phyloP scores from a whole-genome alignment of 805 yeast genomes.

The Ogataea nonfermentans region DNA sequence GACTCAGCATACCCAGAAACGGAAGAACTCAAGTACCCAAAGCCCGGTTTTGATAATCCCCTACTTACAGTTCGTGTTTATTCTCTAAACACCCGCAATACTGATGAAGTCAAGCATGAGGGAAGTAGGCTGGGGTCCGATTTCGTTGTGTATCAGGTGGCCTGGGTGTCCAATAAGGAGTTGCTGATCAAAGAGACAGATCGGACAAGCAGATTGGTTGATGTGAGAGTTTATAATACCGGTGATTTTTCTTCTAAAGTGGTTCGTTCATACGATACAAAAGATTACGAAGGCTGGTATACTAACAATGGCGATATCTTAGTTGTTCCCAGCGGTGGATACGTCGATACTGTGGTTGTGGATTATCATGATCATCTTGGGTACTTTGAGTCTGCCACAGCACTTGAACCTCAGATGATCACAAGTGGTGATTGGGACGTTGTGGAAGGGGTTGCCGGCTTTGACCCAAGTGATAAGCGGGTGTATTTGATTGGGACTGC shows the following conservation, averaged over 20 bases:
- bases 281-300: conserved; percentile 55
- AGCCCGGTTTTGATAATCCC: conserved; percentile 69
- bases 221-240: conserved; percentile 45
- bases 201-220: conserved; percentile 55
- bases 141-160: conserved; percentile 56
- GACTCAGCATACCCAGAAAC: conserved; percentile 45
- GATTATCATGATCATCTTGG: conserved; percentile 64
- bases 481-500: conserved; percentile 59
- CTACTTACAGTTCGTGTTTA: conserved; percentile 45
- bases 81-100: conserved; percentile 31
- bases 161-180: conserved; percentile 52
- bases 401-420: conserved; percentile 40
- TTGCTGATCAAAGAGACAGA: conserved; percentile 62
- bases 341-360: conserved; percentile 58
- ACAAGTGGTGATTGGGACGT: conserved; percentile 53
- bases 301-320: conserved; percentile 37
- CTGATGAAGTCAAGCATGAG: conserved; percentile 26
- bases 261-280: conserved; percentile 44
- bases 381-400: conserved; percentile 47
- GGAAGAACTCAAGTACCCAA: conserved; percentile 60
- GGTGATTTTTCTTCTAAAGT: conserved; percentile 32
- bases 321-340: conserved; percentile 50
- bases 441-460: conserved; percentile 47
- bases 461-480: conserved; percentile 43
- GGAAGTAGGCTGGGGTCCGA: conserved; percentile 41